Percentiles rank a stretch among this genome's conserved stretches.
phyloP scores from a whole-genome alignment of 495 filamentous ascomycete species.

The Trichoderma parareesei region DNA sequence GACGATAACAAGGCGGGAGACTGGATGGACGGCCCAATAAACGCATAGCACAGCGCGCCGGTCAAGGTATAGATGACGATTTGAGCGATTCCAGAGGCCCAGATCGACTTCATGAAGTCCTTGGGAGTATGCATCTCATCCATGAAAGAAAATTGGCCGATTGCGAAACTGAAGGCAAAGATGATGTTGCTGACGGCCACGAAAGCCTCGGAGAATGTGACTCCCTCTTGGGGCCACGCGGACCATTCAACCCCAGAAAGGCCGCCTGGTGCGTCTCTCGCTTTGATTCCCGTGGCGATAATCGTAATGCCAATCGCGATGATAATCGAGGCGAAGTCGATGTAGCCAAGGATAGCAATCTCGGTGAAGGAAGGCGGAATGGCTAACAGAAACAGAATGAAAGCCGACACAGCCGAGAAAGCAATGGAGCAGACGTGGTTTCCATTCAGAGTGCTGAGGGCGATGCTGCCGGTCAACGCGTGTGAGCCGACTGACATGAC shows the following conservation, averaged over 20 bases:
- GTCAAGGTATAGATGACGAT: conserved; percentile 60
- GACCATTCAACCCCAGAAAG: conserved; percentile 32
- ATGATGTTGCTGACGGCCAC: conserved; percentile 65
- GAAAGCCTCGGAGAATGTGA: conserved; percentile 39
- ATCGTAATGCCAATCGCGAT: conserved; percentile 58
- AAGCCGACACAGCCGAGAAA: conserved; percentile 55
- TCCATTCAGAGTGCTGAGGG: conserved; percentile 56
- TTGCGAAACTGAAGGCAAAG: conserved; percentile 64
- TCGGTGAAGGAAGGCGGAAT: conserved; percentile 50
- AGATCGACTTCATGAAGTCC: conserved; percentile 60
- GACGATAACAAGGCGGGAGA: conserved; percentile 66
- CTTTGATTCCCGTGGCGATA: conserved; percentile 52
- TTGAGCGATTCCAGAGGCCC: conserved; percentile 55
- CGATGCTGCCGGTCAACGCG: conserved; percentile 64
- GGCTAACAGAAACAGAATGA: conserved; percentile 53
- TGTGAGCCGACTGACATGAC: conserved; percentile 72
- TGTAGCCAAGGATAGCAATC: conserved; percentile 52
- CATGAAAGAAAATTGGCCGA: conserved; percentile 67
- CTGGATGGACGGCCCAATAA: conserved; percentile 53
- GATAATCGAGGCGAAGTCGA: conserved; percentile 57
- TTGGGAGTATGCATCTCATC: conserved; percentile 64
- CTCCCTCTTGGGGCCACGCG: conserved; percentile 31
- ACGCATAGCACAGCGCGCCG: conserved; percentile 66
- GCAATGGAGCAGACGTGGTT: conserved; percentile 60
- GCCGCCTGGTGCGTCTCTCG: conserved; percentile 26